phyloP scores from a whole-genome alignment of 345 rosid genomes.

The Arabis hirsuta region DNA sequence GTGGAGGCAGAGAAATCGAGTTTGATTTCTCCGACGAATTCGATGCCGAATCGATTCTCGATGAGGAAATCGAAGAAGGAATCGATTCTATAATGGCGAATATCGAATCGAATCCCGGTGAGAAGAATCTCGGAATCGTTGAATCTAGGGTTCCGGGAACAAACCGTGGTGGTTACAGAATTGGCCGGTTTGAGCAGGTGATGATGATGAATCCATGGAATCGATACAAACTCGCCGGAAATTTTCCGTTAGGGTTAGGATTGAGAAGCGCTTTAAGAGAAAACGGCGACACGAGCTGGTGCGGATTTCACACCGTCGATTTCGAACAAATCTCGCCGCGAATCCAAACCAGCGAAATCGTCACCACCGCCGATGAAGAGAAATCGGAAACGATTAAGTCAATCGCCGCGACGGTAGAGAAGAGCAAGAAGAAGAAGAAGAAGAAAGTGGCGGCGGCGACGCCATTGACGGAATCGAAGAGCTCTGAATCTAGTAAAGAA shows the following conservation, averaged over 20 bases:
- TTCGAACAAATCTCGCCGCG: conserved; percentile 75
- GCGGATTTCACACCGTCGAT: conserved; percentile 61
- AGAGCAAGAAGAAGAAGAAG: conserved; percentile 51
- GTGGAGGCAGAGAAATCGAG: conserved; percentile 40
- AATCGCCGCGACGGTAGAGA: conserved; percentile 30
- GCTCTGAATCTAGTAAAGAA: conserved; percentile 40
- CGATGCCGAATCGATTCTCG: conserved; percentile 82
- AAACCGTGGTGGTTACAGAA: conserved; percentile 4
- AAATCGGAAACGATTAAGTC: conserved; percentile 6
- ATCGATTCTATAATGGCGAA: conserved; percentile 85
- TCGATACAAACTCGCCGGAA: conserved; percentile 46
- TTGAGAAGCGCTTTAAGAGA: conserved; percentile 53
- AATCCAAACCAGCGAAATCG: conserved; percentile 22
- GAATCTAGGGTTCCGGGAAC: conserved; percentile 18
- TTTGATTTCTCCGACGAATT: conserved; percentile 53
- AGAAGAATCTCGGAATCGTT: not conserved
- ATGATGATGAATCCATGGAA: conserved; percentile 44
- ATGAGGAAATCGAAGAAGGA: conserved; percentile 71
- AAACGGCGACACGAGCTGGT: conserved; percentile 52
- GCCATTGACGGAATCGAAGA: conserved; percentile 37
- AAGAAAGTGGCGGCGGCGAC: conserved; percentile 45
- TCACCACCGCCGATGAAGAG: not conserved
- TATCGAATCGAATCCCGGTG: conserved; percentile 28
- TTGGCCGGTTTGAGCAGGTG: conserved; percentile 38
- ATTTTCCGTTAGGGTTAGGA: conserved; percentile 45